These are phyloP conservation scores for Terana coerulea DNA, from an alignment of 768 basidiomycete species.

Conservation along the genomic window DNA sequence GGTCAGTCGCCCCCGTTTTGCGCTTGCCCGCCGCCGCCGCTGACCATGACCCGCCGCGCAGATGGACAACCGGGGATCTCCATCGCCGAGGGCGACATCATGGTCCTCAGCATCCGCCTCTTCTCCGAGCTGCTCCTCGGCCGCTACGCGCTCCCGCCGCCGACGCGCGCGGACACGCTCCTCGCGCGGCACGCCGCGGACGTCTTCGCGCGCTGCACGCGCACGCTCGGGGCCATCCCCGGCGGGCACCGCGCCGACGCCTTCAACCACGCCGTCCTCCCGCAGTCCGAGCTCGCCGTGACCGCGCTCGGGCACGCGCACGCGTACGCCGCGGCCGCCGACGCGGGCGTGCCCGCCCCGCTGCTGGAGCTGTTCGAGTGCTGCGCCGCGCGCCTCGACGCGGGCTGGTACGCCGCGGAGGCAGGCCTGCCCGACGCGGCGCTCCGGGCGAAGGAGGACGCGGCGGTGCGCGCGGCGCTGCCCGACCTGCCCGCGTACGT, in stretches of 20 bases:
- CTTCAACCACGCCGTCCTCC: slow-evolving; percentile 17
- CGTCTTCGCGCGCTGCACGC: slow-evolving; percentile 3
- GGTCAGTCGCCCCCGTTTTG: no score
- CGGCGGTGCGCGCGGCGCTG: no score
- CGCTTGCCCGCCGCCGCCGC: not conserved
- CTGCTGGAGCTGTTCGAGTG: slow-evolving; percentile 18
- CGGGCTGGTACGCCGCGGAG: slow-evolving; percentile 17
- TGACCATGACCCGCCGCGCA: not conserved
- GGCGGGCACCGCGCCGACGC: slow-evolving; percentile 11
- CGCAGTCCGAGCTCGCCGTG: slow-evolving; percentile 16
- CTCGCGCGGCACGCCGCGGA: slow-evolving; percentile 12
- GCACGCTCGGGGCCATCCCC: not conserved
- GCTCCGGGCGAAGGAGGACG: no score
- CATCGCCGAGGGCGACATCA: slow-evolving; percentile 23
- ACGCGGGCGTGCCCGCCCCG: slow-evolving; percentile 10
- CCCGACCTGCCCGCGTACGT: no score
- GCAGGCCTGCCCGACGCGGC: no score
- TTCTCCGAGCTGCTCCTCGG: slow-evolving; percentile 16
- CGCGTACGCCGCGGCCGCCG: slow-evolving; percentile 15
- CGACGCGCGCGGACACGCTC: slow-evolving; percentile 7
- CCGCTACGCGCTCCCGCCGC: slow-evolving; percentile 14
- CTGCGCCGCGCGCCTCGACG: slow-evolving; percentile 11
- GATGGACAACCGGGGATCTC: slow-evolving; percentile 12
- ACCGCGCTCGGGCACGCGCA: slow-evolving; percentile 15
- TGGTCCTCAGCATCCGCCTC: slow-evolving; percentile 21